Evolutionary conservation across 2,329 filamentous ascomycete species (phyloP).

Genomic region (Diaporthe destruens): DNA sequence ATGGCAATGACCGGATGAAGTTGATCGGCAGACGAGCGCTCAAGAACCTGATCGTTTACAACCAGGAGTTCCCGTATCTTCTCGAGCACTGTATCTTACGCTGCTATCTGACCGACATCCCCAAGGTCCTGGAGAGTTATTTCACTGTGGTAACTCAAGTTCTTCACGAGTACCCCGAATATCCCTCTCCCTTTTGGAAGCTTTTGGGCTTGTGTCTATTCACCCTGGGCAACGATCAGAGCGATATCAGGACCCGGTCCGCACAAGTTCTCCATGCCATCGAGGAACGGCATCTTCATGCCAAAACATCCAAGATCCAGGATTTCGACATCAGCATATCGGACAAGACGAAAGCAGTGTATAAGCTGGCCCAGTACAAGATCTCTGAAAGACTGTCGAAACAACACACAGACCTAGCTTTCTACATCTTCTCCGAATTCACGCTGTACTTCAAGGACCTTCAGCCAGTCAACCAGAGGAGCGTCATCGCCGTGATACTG

Average conservation of each 20-base stretch:
- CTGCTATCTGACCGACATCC: conserved; percentile 85
- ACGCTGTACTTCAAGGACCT: conserved; percentile 92
- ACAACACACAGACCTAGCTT: conserved; percentile 89
- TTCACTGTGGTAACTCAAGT: conserved; percentile 93
- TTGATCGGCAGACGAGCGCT: conserved; percentile 88
- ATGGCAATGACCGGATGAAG: conserved; percentile 91
- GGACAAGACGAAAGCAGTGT: conserved; percentile 97
- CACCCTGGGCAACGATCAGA: conserved; percentile 91
- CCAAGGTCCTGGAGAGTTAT: conserved; percentile 93
- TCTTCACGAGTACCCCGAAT: conserved; percentile 84
- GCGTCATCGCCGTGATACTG: conserved; percentile 92
- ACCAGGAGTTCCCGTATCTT: conserved; percentile 86
- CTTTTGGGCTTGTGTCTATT: conserved; percentile 89
- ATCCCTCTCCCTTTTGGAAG: conserved; percentile 90
- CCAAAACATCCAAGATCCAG: conserved; percentile 87
- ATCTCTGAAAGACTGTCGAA: conserved; percentile 91
- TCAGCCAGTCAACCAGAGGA: conserved; percentile 85
- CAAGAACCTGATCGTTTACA: conserved; percentile 90
- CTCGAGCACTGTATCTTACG: conserved; percentile 91
- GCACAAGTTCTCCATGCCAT: conserved; percentile 83
- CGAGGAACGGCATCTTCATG: conserved; percentile 81
- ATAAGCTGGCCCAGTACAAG: conserved; percentile 97
- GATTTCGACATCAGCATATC: conserved; percentile 99
- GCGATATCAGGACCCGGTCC: conserved; percentile 89
- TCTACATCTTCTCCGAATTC: conserved; percentile 96